A percentile compares a stretch with the other conserved stretches of the same genome.
These are phyloP conservation scores for Fusarium aywerte DNA, from an alignment of 2,329 filamentous ascomycete species.

Conservation along the genomic window DNA sequence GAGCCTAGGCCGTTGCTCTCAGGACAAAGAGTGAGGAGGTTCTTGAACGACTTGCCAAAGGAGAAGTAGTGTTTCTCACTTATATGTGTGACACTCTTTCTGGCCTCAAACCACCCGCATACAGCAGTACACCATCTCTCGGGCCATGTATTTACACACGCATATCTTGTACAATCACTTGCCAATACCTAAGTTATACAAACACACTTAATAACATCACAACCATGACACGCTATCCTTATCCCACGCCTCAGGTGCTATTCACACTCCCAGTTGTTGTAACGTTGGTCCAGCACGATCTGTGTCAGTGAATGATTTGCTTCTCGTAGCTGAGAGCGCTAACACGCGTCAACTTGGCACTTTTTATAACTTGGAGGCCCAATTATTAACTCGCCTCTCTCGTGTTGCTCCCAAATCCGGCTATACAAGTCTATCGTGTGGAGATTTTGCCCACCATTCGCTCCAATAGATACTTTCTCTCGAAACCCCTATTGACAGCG, in stretches of 20 bases:
- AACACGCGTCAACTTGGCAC: slow-evolving; percentile 1
- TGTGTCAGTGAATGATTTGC: neutral
- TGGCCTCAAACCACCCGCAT: slow-evolving; percentile 22
- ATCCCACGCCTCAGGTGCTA: slow-evolving; percentile 5
- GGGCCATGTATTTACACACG: slow-evolving; percentile 36
- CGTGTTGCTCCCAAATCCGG: neutral
- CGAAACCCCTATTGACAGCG: slow-evolving; percentile 2
- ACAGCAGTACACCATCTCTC: slow-evolving; percentile 27
- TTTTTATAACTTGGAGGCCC: neutral
- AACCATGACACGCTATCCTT: slow-evolving; percentile 14
- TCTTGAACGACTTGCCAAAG: slow-evolving; percentile 1
- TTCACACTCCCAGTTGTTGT: slow-evolving; percentile 1
- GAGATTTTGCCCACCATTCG: slow-evolving; percentile 11
- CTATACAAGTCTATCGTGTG: slow-evolving; percentile 2
- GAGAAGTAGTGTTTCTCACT: slow-evolving; percentile 1
- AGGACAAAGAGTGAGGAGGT: neutral
- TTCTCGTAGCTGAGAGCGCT: neutral
- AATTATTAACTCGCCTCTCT: slow-evolving; percentile 5
- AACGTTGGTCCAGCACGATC: neutral
- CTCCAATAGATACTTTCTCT: slow-evolving; percentile 4
- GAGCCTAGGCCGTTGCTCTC: neutral
- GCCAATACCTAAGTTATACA: slow-evolving; percentile 27
- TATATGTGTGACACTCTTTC: slow-evolving; percentile 22
- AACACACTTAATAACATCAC: slow-evolving; percentile 37
- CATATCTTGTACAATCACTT: slow-evolving; percentile 37